Percentiles rank a stretch among this genome's conserved stretches.
Conservation (phyloP, 1,284 basidiomycete species). For the Leucoagaricus sp. region DNA sequence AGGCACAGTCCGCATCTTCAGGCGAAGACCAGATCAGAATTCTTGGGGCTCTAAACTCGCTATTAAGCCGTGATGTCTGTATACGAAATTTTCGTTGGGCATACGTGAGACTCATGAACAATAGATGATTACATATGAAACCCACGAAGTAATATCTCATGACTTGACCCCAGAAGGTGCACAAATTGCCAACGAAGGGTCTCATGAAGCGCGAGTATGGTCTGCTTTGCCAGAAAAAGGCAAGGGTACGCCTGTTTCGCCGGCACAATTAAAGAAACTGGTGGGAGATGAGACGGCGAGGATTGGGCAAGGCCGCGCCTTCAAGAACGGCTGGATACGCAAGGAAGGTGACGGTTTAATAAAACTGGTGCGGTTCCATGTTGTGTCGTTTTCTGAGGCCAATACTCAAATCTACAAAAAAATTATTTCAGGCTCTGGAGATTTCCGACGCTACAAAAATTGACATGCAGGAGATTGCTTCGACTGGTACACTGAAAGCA, state of each 20-base stretch:
- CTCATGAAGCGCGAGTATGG: conserved; percentile 96
- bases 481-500: conserved; percentile 66
- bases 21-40: conserved; percentile 81
- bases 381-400: conserved; percentile 3
- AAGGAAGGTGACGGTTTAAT: conserved; percentile 92
- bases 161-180: conserved; percentile 79
- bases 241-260: conserved; percentile 63
- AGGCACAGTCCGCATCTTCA: conserved; percentile 55
- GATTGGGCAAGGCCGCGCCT: conserved; percentile 92
- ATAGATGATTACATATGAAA: conserved; percentile 86
- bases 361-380: conserved; percentile 63
- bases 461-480: conserved; percentile 77
- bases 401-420: neutral
- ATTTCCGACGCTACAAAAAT: conserved; percentile 76
- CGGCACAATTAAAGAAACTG: conserved; percentile 67
- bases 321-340: conserved; percentile 96
- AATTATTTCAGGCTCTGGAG: conserved; percentile 46
- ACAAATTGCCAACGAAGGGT: conserved; percentile 80
- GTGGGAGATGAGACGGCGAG: conserved; percentile 87
- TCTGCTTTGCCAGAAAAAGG: conserved; percentile 75
- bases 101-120: conserved; percentile 17
- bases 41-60: conserved; percentile 87
- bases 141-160: conserved; percentile 77
- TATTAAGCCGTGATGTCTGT: conserved; percentile 83
- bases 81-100: conserved; percentile 7